Evolutionary conservation across 306 rosid species (phyloP).

Genomic region (Adenanthera pavonina): DNA sequence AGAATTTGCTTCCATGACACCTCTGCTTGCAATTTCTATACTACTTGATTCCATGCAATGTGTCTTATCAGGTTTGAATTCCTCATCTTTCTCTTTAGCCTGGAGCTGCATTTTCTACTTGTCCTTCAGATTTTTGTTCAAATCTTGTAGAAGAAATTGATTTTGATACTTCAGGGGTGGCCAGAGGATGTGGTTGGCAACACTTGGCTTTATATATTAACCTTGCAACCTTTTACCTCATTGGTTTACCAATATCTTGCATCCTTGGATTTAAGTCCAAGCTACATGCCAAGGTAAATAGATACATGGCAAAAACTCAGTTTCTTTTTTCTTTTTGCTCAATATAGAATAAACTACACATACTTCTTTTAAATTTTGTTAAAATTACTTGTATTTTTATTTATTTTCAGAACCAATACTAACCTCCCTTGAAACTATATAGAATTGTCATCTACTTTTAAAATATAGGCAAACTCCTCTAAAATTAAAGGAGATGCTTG

Average conservation of each 20-base stretch:
- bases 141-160: background rate
- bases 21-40: slow-evolving; percentile 69
- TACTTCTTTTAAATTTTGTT: too few species aligned
- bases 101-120: background rate
- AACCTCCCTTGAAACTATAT: too few species aligned
- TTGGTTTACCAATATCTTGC: slow-evolving; percentile 72
- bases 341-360: too few species aligned
- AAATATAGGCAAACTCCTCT: too few species aligned
- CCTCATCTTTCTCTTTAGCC: background rate
- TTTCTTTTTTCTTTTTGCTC: too few species aligned
- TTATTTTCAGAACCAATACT: too few species aligned
- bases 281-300: slow-evolving; percentile 61
- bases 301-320: background rate
- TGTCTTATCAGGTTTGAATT: slow-evolving; percentile 72
- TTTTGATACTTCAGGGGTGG: slow-evolving; percentile 62
- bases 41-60: slow-evolving; percentile 74
- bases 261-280: slow-evolving; percentile 65
- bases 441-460: too few species aligned
- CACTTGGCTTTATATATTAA: slow-evolving; percentile 67
- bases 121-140: background rate
- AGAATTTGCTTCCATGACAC: slow-evolving; percentile 77
- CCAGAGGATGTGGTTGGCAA: slow-evolving; percentile 92
- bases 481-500: too few species aligned
- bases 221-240: slow-evolving; percentile 65
- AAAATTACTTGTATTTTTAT: too few species aligned